Percentiles rank a stretch among this genome's conserved stretches.
Conservation (phyloP, 345 rosid species). For the Eucalyptus cloeziana region DNA sequence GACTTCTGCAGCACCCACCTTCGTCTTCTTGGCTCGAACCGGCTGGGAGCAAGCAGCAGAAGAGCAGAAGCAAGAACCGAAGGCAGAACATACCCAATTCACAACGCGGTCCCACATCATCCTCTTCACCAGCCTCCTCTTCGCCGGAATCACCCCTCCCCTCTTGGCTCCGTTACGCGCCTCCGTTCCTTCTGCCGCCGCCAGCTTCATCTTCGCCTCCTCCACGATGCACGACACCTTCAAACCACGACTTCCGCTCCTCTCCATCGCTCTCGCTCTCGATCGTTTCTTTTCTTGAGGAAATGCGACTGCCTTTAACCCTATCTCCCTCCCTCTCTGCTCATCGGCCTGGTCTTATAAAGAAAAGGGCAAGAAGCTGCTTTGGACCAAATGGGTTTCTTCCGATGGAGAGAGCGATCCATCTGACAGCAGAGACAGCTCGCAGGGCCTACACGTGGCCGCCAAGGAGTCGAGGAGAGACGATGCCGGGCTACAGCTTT, state of each 20-base stretch:
- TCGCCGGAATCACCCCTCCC: not conserved
- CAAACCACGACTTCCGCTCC: not conserved
- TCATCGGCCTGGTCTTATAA: not conserved
- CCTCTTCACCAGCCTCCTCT: constrained; percentile 1
- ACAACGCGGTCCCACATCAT: not conserved
- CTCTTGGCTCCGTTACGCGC: not conserved
- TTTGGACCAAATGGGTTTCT: not conserved
- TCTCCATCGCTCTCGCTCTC: not conserved
- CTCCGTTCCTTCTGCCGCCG: not conserved
- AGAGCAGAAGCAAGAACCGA: not conserved
- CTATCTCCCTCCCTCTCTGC: not conserved
- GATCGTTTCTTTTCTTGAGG: not conserved
- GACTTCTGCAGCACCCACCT: not conserved
- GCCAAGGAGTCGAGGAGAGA: not conserved
- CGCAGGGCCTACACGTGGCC: not conserved
- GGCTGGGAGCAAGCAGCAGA: not conserved
- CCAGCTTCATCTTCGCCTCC: not conserved
- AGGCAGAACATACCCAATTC: not conserved
- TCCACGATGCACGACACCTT: not conserved
- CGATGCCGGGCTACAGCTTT: not conserved
- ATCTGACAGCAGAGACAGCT: not conserved
- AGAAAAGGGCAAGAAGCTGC: not conserved
- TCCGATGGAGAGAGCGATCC: not conserved
- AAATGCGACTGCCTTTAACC: not conserved
- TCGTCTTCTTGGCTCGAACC: not conserved